Base-by-base conservation (phyloP, 495 filamentous ascomycete genomes). In the Pseudoneurospora amorphoporcata region DNA sequence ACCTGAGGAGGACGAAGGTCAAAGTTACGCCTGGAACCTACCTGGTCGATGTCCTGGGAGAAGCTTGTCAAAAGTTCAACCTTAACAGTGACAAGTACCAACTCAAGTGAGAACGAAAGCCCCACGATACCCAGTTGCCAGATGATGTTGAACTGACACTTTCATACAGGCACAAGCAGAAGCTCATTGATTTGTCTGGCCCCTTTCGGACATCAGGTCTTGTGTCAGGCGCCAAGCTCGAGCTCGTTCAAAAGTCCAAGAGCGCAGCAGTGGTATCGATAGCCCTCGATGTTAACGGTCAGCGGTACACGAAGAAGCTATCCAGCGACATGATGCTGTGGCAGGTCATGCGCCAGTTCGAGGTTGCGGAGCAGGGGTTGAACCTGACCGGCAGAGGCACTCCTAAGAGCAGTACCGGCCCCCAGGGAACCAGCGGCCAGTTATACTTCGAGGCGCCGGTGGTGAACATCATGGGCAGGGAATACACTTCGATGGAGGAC, bases 171-270 rank as follows among this genome's bases (percentile, higher is more conserved):
- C 85, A 94, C 76, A 94, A 92, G 78, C 90, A 92, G 76, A 96
- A 94, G 78, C 85, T 88, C 39, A 81, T 99, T 14, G 93, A 98
- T 77, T 86, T 98, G 9, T 94, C 94, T 14, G 87, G 91, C 19
- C 89, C 91, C 41, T 91, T 92, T 80, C 91, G 95, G n/a, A 90
- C 95, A 40, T 92, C 94, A 1, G 94, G 94, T 70, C 89, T 99
- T 12, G 85, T 85, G 7, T 87, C 93, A 17, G 95, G 95, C 39
- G 94, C 95, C 37, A 97, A 96, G 75, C 87, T 99, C 29, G 94
- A 99, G 75, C 91, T 98, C 68, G 90, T 97, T n/a, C 88, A 91
- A 73, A 86, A 89, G 70, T 95, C 93, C 39, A 90, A 89, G 68
- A 94, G 93, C 0, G 91, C 94, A 3, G 90, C 93, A 12, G 90